These are phyloP conservation scores for Phyllosticta citrichinensis DNA, from an alignment of 2,329 filamentous ascomycete genomes.

Conservation along the genomic window DNA sequence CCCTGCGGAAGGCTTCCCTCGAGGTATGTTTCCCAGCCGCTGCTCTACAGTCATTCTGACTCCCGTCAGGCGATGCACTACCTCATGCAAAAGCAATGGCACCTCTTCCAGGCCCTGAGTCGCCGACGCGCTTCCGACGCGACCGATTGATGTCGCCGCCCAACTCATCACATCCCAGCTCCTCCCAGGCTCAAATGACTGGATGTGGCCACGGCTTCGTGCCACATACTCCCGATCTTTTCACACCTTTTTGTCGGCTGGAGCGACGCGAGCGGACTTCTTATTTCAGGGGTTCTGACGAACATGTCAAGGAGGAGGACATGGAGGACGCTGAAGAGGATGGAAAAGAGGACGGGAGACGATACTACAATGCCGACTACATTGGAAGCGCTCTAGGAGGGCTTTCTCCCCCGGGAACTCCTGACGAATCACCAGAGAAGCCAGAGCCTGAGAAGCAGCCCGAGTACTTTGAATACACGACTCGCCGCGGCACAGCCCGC, in stretches of 20 bases:
- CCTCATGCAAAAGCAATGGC: neutral
- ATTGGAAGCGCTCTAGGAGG: neutral
- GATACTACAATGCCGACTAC: conserved; percentile 7
- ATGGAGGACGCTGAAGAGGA: no score
- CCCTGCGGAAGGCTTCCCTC: neutral
- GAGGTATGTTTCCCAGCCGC: neutral
- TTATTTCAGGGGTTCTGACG: no score
- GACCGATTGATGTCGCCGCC: neutral
- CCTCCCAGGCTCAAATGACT: neutral
- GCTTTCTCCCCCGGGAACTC: neutral
- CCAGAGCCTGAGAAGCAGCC: neutral
- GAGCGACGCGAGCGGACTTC: neutral
- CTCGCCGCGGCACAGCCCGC: neutral
- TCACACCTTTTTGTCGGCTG: neutral
- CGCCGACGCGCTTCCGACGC: neutral
- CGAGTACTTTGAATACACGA: neutral
- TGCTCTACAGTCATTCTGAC: neutral
- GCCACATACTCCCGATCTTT: neutral
- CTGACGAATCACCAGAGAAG: neutral
- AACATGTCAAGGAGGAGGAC: no score
- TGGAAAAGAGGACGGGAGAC: no score
- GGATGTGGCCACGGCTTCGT: neutral
- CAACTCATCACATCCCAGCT: neutral
- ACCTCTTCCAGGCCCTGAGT: neutral
- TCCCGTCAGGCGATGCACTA: neutral